Conservation (phyloP, 2,329 filamentous ascomycete genomes). For the Fusarium nematophilum region DNA sequence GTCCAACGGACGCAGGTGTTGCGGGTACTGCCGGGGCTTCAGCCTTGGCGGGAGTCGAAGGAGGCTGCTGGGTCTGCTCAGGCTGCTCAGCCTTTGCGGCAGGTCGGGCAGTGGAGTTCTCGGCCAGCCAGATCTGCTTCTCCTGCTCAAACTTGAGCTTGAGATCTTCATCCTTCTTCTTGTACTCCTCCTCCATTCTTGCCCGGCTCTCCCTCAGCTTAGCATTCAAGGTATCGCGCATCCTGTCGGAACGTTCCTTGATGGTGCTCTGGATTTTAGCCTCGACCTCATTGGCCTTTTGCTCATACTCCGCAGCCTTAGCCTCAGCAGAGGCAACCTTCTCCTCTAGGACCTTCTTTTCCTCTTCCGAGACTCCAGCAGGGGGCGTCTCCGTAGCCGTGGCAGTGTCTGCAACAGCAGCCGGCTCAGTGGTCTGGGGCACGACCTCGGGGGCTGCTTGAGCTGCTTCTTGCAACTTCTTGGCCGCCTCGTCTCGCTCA, state of each 20-base stretch:
- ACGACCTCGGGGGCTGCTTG: slow-evolving; percentile 54
- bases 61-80: slow-evolving; percentile 33
- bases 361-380: slow-evolving; percentile 61
- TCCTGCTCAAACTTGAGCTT: slow-evolving; percentile 72
- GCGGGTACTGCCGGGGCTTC: slow-evolving; percentile 49
- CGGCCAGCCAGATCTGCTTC: slow-evolving; percentile 70
- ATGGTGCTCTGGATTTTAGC: slow-evolving; percentile 69
- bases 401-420: slow-evolving; percentile 26
- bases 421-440: slow-evolving; percentile 47
- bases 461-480: slow-evolving; percentile 51
- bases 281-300: slow-evolving; percentile 73
- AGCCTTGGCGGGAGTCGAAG: slow-evolving; percentile 55
- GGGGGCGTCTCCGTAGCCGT: slow-evolving; percentile 28
- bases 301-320: slow-evolving; percentile 72
- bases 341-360: slow-evolving; percentile 70
- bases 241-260: slow-evolving; percentile 74
- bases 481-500: slow-evolving; percentile 72
- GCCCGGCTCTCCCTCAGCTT: slow-evolving; percentile 75
- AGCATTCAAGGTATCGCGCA: slow-evolving; percentile 75
- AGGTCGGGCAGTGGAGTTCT: slow-evolving; percentile 52
- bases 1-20: slow-evolving; percentile 49
- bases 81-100: slow-evolving; percentile 35
- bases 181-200: slow-evolving; percentile 63
- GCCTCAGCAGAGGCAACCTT: slow-evolving; percentile 70
- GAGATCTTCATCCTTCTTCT: slow-evolving; percentile 64